Percentiles rank a stretch among this genome's conserved stretches.
phyloP scores from a whole-genome alignment of 768 basidiomycete species.

The Clitopilus passeckerianus region DNA sequence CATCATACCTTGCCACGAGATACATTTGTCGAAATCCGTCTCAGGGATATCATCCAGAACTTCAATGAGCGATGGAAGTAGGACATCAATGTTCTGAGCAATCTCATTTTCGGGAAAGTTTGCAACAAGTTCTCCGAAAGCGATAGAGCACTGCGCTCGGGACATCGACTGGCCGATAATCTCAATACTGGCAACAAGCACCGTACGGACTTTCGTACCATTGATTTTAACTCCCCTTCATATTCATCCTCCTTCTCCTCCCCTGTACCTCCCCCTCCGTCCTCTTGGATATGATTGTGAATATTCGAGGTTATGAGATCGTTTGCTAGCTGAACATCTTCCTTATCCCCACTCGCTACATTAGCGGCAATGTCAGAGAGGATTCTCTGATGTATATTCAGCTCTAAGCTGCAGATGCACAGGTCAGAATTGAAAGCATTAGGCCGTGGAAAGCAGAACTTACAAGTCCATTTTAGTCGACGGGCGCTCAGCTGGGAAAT shows the following conservation, averaged over 20 bases:
- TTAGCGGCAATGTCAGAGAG: conserved; percentile 68
- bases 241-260: conserved; percentile 8
- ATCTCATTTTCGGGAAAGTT: conserved; percentile 56
- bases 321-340: conserved; percentile 42
- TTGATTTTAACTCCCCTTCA: neutral
- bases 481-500: neutral
- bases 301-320: conserved; percentile 60
- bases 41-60: conserved; percentile 69
- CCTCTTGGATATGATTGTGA: conserved; percentile 14
- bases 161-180: conserved; percentile 50
- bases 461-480: conserved; percentile 43
- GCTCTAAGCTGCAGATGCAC: conserved; percentile 51
- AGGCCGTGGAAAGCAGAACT: conserved; percentile 7
- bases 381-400: conserved; percentile 74
- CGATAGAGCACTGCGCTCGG: conserved; percentile 74
- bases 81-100: conserved; percentile 39
- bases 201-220: no score
- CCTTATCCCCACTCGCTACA: conserved; percentile 32
- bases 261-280: conserved; percentile 20
- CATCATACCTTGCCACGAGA: conserved; percentile 73
- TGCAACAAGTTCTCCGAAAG: conserved; percentile 74
- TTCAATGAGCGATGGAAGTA: conserved; percentile 59
- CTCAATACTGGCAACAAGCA: neutral
- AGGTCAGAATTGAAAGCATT: neutral
- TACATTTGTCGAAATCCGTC: conserved; percentile 71